Conservation (phyloP, 345 rosid genomes). For the Abelmoschus esculentus region DNA sequence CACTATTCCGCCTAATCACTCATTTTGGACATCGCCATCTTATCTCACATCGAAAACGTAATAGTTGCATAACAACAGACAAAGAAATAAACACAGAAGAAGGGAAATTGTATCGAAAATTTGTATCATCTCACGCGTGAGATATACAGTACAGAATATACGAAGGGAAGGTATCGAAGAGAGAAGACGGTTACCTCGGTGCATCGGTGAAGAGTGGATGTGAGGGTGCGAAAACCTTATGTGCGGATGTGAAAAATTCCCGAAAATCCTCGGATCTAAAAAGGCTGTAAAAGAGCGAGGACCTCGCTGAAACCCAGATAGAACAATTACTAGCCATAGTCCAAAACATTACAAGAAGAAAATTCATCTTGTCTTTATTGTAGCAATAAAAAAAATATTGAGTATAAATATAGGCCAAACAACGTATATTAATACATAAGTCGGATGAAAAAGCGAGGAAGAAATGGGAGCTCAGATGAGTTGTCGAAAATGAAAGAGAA, state of each 20-base stretch:
- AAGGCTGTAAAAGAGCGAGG: conserved; percentile 41
- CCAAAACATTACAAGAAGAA: background rate
- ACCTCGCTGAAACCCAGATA: background rate
- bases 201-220: conserved; percentile 6
- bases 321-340: background rate
- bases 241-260: no score
- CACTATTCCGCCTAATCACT: no score
- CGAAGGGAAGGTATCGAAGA: no score
- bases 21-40: background rate
- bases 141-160: no score
- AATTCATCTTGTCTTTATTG: background rate
- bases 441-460: no score
- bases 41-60: background rate
- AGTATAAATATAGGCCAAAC: background rate
- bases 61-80: no score
- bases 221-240: background rate
- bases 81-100: no score
- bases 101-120: background rate
- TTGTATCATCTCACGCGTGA: no score
- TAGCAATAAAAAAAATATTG: background rate
- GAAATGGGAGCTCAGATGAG: background rate
- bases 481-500: background rate
- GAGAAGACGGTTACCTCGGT: conserved; percentile 37
- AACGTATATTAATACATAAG: background rate
- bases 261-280: conserved; percentile 25